A percentile compares a stretch with the other conserved stretches of the same genome.
Conservation (phyloP, 2,329 filamentous ascomycete species). For the Fusarium oligoseptatum region DNA sequence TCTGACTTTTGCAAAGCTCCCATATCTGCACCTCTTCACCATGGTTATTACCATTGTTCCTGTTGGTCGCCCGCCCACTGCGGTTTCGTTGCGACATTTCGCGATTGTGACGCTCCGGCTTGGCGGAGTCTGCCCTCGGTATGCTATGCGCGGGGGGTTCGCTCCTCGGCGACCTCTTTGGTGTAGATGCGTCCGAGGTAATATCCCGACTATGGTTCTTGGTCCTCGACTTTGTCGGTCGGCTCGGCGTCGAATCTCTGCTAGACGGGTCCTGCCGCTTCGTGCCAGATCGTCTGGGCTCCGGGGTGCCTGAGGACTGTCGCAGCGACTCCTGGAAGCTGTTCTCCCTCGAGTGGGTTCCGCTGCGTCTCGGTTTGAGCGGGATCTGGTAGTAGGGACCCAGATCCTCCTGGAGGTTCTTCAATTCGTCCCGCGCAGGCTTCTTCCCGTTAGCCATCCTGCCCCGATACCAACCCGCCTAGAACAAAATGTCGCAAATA, state of each 20-base stretch:
- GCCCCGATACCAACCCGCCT: slow-evolving; percentile 47
- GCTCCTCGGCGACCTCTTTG: slow-evolving; percentile 42
- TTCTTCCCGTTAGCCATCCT: slow-evolving; percentile 53
- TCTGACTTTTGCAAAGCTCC: slow-evolving; percentile 56
- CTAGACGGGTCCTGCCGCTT: slow-evolving; percentile 45
- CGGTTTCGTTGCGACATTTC: slow-evolving; percentile 61
- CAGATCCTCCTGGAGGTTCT: slow-evolving; percentile 52
- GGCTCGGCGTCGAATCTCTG: slow-evolving; percentile 45
- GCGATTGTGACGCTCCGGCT: slow-evolving; percentile 39
- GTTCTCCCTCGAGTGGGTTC: slow-evolving; percentile 42
- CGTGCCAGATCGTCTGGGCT: slow-evolving; percentile 41
- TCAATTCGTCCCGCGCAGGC: slow-evolving; percentile 51
- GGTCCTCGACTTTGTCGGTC: slow-evolving; percentile 39
- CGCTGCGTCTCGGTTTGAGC: slow-evolving; percentile 41
- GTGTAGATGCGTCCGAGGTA: slow-evolving; percentile 40
- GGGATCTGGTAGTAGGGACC: slow-evolving; percentile 51
- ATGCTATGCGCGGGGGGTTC: slow-evolving; percentile 36
- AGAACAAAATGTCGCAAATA: slow-evolving; percentile 47
- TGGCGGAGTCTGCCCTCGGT: slow-evolving; percentile 42
- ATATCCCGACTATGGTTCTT: slow-evolving; percentile 35
- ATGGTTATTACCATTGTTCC: slow-evolving; percentile 58
- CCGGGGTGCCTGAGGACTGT: slow-evolving; percentile 42
- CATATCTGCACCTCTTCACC: slow-evolving; percentile 61
- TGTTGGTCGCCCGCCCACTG: slow-evolving; percentile 59
- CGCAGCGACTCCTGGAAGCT: slow-evolving; percentile 42